A percentile compares a stretch with the other conserved stretches of the same genome.
These are phyloP conservation scores for Phaeotremella skinneri DNA, from an alignment of 768 basidiomycete species.

Conservation along the genomic window DNA sequence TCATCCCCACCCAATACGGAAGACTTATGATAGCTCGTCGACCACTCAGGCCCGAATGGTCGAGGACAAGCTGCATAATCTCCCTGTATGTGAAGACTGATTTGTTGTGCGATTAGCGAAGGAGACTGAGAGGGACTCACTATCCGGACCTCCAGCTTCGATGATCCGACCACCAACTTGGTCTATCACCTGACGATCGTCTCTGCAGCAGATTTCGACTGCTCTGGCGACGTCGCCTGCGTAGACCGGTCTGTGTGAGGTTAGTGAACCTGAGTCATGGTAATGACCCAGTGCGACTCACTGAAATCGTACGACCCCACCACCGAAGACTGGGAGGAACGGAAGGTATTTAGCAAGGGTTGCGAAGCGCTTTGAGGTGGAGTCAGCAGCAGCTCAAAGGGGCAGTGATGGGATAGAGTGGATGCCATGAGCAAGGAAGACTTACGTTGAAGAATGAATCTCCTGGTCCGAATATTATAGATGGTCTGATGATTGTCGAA, in stretches of 20 bases:
- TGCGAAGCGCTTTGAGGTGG: constrained; percentile 60
- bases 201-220: constrained; percentile 61
- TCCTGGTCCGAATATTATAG: constrained; percentile 71
- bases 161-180: constrained; percentile 56
- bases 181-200: constrained; percentile 53
- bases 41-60: constrained; percentile 56
- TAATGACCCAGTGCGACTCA: constrained; percentile 17
- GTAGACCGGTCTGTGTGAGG: constrained; percentile 59
- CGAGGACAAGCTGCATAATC: constrained; percentile 65
- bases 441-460: constrained; percentile 72
- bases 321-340: constrained; percentile 72
- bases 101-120: constrained; percentile 20
- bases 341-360: constrained; percentile 62
- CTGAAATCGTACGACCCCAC: constrained; percentile 67
- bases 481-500: constrained; percentile 68
- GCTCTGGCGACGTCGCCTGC: constrained; percentile 66
- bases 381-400: neutral
- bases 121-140: constrained; percentile 51
- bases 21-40: constrained; percentile 62
- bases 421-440: neutral
- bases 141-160: constrained; percentile 58
- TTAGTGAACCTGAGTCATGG: neutral
- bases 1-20: constrained; percentile 62
- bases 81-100: constrained; percentile 67
- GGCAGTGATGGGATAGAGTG: too few relatives aligned